phyloP scores from a whole-genome alignment of 208 protist genomes.

The Trypanosoma brucei region DNA sequence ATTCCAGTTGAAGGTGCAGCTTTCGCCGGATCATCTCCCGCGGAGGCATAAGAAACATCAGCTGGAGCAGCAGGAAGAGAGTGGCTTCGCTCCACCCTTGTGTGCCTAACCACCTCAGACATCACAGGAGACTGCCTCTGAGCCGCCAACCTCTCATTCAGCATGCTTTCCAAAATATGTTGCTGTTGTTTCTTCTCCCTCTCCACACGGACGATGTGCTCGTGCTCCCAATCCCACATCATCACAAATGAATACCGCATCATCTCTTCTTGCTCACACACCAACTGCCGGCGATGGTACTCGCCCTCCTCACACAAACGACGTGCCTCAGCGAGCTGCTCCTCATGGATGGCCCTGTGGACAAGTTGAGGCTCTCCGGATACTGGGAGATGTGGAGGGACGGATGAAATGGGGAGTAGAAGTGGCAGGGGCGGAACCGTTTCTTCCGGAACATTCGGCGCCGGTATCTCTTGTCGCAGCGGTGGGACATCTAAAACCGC shows the following conservation, averaged over 20 bases:
- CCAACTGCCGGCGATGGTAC: constrained; percentile 7
- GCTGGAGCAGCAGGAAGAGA: background rate
- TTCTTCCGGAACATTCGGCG: too few species aligned
- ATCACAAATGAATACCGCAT: constrained; percentile 16
- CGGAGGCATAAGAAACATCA: background rate
- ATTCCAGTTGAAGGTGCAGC: constrained; percentile 12
- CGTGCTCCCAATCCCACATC: constrained; percentile 21
- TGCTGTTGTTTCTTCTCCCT: constrained; percentile 9
- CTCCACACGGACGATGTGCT: constrained; percentile 4
- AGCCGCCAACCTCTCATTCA: background rate
- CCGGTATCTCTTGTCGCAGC: too few species aligned
- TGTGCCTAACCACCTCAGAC: too few species aligned
- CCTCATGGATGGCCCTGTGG: background rate
- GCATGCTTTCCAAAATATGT: background rate
- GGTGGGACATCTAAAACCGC: too few species aligned
- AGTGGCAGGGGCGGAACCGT: background rate
- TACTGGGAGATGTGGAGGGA: background rate
- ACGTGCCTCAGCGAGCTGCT: constrained; percentile 1
- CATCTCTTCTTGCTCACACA: constrained; percentile 23
- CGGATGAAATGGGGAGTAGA: background rate
- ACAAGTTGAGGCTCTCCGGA: background rate
- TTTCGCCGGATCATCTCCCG: background rate
- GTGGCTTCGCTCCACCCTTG: too few species aligned
- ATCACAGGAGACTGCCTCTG: background rate
- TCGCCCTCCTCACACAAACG: constrained; percentile 11